These are phyloP conservation scores for Aspergillus funiculosus DNA, from an alignment of 495 filamentous ascomycete species.

Conservation along the genomic window DNA sequence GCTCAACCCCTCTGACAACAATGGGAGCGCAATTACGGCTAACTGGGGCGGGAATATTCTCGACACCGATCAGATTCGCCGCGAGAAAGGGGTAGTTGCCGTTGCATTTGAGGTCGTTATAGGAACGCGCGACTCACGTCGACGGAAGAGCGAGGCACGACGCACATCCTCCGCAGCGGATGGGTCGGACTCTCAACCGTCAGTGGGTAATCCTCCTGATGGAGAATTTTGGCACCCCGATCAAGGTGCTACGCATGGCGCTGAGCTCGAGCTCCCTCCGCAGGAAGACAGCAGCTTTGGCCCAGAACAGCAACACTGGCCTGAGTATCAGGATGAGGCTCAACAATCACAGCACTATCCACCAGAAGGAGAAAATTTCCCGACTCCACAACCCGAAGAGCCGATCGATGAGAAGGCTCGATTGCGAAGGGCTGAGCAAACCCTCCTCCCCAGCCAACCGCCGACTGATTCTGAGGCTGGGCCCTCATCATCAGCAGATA, in stretches of 20 bases:
- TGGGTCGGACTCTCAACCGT: constrained; percentile 17
- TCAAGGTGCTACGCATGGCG: constrained; percentile 22
- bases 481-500: constrained; percentile 29
- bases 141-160: constrained; percentile 45
- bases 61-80: constrained; percentile 80
- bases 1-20: constrained; percentile 38
- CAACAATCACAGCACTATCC: constrained; percentile 23
- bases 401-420: constrained; percentile 63
- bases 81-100: constrained; percentile 82
- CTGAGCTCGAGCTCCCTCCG: constrained; percentile 26
- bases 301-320: constrained; percentile 26
- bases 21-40: constrained; percentile 34
- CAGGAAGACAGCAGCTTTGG: constrained; percentile 37
- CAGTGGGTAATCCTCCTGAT: constrained; percentile 19
- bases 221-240: constrained; percentile 29
- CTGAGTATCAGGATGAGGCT: constrained; percentile 27
- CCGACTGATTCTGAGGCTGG: constrained; percentile 45
- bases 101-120: constrained; percentile 79
- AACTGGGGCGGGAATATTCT: constrained; percentile 70
- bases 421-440: constrained; percentile 59
- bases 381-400: constrained; percentile 53
- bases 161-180: constrained; percentile 23
- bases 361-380: constrained; percentile 32
- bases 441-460: constrained; percentile 65
- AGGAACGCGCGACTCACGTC: constrained; percentile 76